These are phyloP conservation scores for Aspergillus eucalypticola DNA, from an alignment of 2,329 filamentous ascomycete genomes.

Conservation along the genomic window DNA sequence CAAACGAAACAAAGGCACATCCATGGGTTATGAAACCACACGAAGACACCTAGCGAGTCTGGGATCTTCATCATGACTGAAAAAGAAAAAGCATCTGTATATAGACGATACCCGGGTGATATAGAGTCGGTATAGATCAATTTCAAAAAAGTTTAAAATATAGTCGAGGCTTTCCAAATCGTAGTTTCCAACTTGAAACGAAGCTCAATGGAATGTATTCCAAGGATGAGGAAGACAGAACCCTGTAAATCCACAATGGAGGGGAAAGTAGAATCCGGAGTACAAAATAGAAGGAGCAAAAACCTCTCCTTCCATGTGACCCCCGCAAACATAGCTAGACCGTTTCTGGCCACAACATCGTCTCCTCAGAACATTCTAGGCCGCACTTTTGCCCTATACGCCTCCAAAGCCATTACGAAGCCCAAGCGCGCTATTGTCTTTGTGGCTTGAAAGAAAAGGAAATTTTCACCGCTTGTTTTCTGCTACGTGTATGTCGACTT, in stretches of 20 bases:
- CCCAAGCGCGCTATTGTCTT: neutral
- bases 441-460: neutral
- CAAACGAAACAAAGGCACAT: neutral
- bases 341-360: neutral
- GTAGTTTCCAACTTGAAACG: neutral
- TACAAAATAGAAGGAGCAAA: neutral
- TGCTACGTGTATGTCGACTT: neutral
- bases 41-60: neutral
- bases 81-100: constrained; percentile 6
- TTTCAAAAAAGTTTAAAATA: constrained; percentile 8
- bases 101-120: constrained; percentile 13
- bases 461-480: neutral
- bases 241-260: neutral
- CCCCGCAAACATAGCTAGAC: neutral
- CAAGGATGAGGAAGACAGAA: neutral
- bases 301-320: neutral
- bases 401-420: neutral
- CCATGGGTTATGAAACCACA: neutral
- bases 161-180: neutral
- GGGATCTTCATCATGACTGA: neutral
- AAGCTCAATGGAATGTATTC: neutral
- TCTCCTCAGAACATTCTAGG: neutral
- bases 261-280: neutral
- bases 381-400: neutral
- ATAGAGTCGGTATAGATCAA: constrained; percentile 4